These are phyloP conservation scores for Harringtonia aguacate DNA, from an alignment of 2,329 filamentous ascomycete species.

Conservation along the genomic window DNA sequence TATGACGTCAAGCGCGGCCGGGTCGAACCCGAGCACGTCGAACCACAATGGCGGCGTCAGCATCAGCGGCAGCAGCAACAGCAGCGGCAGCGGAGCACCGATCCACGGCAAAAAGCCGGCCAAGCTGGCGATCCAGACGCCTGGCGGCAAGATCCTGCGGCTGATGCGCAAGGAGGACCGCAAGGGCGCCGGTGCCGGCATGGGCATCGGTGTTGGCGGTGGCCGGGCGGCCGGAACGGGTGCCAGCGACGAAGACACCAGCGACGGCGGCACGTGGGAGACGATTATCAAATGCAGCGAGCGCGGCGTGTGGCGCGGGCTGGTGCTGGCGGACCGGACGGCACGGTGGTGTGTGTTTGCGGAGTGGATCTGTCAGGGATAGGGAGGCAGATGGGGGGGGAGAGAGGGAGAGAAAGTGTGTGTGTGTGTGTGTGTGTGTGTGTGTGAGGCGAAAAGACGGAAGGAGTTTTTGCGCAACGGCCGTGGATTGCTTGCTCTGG, in stretches of 20 bases:
- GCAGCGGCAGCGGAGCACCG: slow-evolving; percentile 31
- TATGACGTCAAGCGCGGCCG: slow-evolving; percentile 48
- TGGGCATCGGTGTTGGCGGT: slow-evolving; percentile 32
- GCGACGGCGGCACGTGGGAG: slow-evolving; percentile 72
- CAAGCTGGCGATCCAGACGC: slow-evolving; percentile 89
- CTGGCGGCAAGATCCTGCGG: slow-evolving; percentile 86
- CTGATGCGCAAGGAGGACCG: slow-evolving; percentile 72
- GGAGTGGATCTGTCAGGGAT: slow-evolving; percentile 57
- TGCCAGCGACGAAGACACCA: slow-evolving; percentile 41
- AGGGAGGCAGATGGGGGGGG: neutral
- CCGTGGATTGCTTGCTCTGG: too few species aligned
- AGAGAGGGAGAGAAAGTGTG: neutral
- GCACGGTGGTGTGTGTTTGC: slow-evolving; percentile 89
- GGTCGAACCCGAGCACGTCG: too few species aligned
- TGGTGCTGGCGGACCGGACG: slow-evolving; percentile 74
- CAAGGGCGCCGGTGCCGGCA: slow-evolving; percentile 29
- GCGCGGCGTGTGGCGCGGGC: slow-evolving; percentile 66
- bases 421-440: too few species aligned
- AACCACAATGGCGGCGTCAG: too few species aligned
- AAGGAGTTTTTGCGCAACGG: too few species aligned
- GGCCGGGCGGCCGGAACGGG: slow-evolving; percentile 19
- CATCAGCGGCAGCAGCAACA: slow-evolving; percentile 34
- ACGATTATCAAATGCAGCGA: slow-evolving; percentile 87
- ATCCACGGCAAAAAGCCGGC: slow-evolving; percentile 69
- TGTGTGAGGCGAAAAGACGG: too few species aligned